phyloP scores from a whole-genome alignment of 1,139 yeast species.

The Zygosaccharomyces pseudobailii region DNA sequence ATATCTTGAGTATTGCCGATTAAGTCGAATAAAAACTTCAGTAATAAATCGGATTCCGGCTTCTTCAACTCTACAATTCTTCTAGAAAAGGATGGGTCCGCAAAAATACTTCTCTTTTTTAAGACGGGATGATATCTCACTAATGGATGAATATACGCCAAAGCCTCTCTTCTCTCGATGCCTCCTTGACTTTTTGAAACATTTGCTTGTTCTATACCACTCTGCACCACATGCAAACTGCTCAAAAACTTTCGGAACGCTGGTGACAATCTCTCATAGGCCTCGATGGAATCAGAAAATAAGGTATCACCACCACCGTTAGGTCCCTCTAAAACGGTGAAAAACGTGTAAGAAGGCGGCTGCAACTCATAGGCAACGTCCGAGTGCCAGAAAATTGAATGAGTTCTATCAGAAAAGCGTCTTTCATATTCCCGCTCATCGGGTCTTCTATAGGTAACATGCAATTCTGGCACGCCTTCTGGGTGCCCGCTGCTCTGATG shows the following conservation, averaged over 20 bases:
- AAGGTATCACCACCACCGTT: slow-evolving; percentile 69
- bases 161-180: slow-evolving; percentile 59
- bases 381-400: slow-evolving; percentile 53
- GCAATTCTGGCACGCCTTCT: slow-evolving; percentile 52
- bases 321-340: slow-evolving; percentile 59
- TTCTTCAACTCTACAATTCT: slow-evolving; percentile 60
- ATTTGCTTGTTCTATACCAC: slow-evolving; percentile 65
- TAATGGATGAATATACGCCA: slow-evolving; percentile 57
- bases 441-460: slow-evolving; percentile 53
- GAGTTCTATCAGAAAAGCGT: slow-evolving; percentile 37
- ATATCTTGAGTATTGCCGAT: slow-evolving; percentile 49
- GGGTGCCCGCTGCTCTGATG: slow-evolving; percentile 77
- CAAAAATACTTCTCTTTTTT: slow-evolving; percentile 54
- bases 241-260: slow-evolving; percentile 51
- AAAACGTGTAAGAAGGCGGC: slow-evolving; percentile 64
- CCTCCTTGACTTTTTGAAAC: slow-evolving; percentile 53
- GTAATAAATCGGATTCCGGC: slow-evolving; percentile 57
- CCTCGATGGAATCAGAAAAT: slow-evolving; percentile 58
- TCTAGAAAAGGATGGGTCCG: slow-evolving; percentile 58
- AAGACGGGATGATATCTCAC: slow-evolving; percentile 68
- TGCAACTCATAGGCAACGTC: slow-evolving; percentile 68
- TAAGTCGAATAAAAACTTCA: slow-evolving; percentile 50
- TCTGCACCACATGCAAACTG: slow-evolving; percentile 57
- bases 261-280: slow-evolving; percentile 64
- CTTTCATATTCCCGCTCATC: slow-evolving; percentile 37